phyloP scores from a whole-genome alignment of 31 red algal species.

The Endocladia muricata region DNA sequence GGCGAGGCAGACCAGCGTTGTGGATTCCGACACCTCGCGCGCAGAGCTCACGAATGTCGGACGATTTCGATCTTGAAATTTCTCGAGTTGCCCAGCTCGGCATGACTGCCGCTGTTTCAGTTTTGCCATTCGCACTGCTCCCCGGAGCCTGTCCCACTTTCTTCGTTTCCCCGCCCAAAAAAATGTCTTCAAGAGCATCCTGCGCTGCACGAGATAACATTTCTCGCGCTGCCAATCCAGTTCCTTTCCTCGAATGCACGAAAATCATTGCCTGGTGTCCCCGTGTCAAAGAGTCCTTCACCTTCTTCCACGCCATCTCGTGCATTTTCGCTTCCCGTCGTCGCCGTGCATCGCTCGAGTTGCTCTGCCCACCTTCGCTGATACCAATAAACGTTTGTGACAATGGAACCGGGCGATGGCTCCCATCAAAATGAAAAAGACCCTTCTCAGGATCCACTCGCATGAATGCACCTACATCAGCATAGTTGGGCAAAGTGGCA shows the following conservation, averaged over 20 bases:
- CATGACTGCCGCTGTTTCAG: constrained; percentile 19
- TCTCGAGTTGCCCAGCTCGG: constrained; percentile 74
- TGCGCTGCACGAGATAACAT: constrained; percentile 65
- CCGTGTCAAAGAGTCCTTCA: constrained; percentile 65
- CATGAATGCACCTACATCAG: constrained; percentile 91
- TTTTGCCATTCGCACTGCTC: background rate
- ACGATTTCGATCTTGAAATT: constrained; percentile 63
- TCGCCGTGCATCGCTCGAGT: constrained; percentile 44
- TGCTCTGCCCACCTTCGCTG: constrained; percentile 51
- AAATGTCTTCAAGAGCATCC: constrained; percentile 51
- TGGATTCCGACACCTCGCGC: constrained; percentile 82
- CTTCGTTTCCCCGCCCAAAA: constrained; percentile 40
- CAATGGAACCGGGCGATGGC: constrained; percentile 90
- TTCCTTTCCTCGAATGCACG: constrained; percentile 96
- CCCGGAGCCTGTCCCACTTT: background rate
- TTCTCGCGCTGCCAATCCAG: constrained; percentile 68
- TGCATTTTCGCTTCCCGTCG: constrained; percentile 71
- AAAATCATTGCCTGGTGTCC: constrained; percentile 98
- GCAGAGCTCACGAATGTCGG: constrained; percentile 78
- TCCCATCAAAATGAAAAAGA: constrained; percentile 92
- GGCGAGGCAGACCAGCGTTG: constrained; percentile 86
- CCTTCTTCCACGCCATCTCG: constrained; percentile 79
- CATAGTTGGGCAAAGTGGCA: constrained; percentile 96
- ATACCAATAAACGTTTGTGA: constrained; percentile 90
- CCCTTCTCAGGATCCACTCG: constrained; percentile 73